Conservation (phyloP, 2,329 filamentous ascomycete genomes). For the Myriangium duriaei region DNA sequence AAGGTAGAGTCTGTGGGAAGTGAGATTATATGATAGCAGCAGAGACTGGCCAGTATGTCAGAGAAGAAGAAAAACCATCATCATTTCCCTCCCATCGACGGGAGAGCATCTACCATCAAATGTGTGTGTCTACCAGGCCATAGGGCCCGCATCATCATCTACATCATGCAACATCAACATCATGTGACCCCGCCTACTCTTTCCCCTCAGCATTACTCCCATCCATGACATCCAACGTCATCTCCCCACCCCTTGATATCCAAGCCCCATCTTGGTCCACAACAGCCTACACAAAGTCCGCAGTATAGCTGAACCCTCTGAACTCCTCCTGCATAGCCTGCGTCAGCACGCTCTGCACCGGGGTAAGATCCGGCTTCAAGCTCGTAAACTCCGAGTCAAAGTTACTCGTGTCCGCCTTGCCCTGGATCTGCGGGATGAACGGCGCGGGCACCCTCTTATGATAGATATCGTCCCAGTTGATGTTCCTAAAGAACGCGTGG, state of each 20-base stretch:
- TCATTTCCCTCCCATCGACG: too few relatives aligned
- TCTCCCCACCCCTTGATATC: too few relatives aligned
- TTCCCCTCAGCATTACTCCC: background rate
- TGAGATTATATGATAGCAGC: too few relatives aligned
- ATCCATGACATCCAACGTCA: background rate
- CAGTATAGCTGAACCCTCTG: conserved; percentile 91
- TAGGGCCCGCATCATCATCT: conserved; percentile 1
- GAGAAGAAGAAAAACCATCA: too few relatives aligned
- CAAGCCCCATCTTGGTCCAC: too few relatives aligned
- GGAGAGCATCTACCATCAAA: too few relatives aligned
- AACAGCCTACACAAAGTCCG: conserved; percentile 8
- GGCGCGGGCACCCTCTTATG: conserved; percentile 84
- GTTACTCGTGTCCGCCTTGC: conserved; percentile 95
- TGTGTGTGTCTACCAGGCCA: too few relatives aligned
- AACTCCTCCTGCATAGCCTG: conserved; percentile 99
- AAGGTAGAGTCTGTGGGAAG: background rate
- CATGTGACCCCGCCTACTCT: background rate
- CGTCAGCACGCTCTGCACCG: conserved; percentile 90
- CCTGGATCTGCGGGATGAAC: conserved; percentile 82
- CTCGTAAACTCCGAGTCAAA: conserved; percentile 98
- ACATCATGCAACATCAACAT: background rate
- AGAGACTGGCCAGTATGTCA: too few relatives aligned
- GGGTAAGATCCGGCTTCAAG: conserved; percentile 91
- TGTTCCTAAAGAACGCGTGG: conserved; percentile 93
- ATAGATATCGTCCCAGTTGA: conserved; percentile 98